Base-by-base conservation (phyloP, 2,329 filamentous ascomycete species). In the Aureobasidium namibiae region DNA sequence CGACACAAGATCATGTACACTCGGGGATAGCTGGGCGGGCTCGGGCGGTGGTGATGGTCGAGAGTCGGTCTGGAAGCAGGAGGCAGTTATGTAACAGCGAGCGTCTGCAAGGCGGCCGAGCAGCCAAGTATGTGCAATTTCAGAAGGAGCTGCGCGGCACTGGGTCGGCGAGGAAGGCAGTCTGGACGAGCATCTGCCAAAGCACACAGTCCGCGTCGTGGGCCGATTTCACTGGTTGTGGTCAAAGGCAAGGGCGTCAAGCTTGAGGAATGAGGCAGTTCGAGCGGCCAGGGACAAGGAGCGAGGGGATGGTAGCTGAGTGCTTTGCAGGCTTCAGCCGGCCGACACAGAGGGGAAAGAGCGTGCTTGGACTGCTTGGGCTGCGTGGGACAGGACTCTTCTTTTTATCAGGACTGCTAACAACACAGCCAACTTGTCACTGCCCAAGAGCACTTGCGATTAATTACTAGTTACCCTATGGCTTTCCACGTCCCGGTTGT, bases 111-210 rank as follows among this genome's bases (percentile, higher is more conserved):
- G 57, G 57, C 36, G 57, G 21, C n/a, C 44, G 34, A 33, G 26
- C 7, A 33, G 13, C 33, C 31, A 61, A 61, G 45, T 61, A 61
- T 61, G 59, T 60, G 59, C 45, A 61, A 61, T 61, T 57, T 61
- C 52, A 61, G 50, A 26, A 56, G 18, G 11, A 56, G 41, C 21
- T 34, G 50, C 50, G 42, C 49, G 59, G 41, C 59, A 33, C 41
- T 60, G n/a, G 34, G 59, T 57, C 59, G 59, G 52, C 56, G 54
- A 57, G 52, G 59, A 42, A 61, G 38, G 45, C 29, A 50, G 26
- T 54, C 31, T 39, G 18, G 31, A 44, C 26, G 52, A 29, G 39
- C 52, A 56, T 56, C 29, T 56, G 52, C 52, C 36, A n/a, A 29
- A 34, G 52, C 52, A 54, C 50, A 41, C 52, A 36, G 16, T 45